Evolutionary conservation across 129 eudicot genomes (phyloP).

Genomic region (Tagetes patula): DNA sequence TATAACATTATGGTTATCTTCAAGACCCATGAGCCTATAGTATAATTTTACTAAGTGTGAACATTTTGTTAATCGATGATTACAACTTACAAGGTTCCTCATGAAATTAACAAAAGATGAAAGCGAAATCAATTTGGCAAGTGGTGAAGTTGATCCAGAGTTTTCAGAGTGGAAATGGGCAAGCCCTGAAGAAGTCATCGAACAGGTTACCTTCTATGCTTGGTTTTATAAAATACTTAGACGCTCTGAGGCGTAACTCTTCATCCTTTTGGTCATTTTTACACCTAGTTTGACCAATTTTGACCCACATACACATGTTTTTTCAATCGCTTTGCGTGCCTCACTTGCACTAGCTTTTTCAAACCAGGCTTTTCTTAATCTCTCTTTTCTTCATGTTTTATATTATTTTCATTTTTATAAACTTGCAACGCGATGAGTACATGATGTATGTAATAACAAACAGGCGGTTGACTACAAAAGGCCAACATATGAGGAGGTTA

Average conservation of each 20-base stretch:
- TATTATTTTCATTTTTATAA: background rate
- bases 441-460: background rate
- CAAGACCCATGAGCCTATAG: background rate
- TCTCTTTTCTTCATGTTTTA: constrained; percentile 9
- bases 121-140: constrained; percentile 75
- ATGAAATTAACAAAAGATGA: constrained; percentile 79
- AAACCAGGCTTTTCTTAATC: background rate
- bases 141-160: constrained; percentile 85
- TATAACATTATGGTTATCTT: background rate
- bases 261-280: no score
- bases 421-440: background rate
- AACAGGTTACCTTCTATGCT: constrained; percentile 55
- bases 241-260: background rate
- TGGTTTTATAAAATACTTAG: background rate
- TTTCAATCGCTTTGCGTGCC: no score
- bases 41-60: background rate
- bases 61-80: background rate
- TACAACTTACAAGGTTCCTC: constrained; percentile 67
- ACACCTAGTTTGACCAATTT: background rate
- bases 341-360: background rate
- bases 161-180: constrained; percentile 99
- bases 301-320: background rate
- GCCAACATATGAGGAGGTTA: constrained; percentile 94
- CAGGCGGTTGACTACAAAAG: constrained; percentile 99
- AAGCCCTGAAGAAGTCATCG: constrained; percentile 79